Percentiles rank a stretch among this genome's conserved stretches.
Conservation (phyloP, 805 yeast genomes). For the Candida insectorum region DNA sequence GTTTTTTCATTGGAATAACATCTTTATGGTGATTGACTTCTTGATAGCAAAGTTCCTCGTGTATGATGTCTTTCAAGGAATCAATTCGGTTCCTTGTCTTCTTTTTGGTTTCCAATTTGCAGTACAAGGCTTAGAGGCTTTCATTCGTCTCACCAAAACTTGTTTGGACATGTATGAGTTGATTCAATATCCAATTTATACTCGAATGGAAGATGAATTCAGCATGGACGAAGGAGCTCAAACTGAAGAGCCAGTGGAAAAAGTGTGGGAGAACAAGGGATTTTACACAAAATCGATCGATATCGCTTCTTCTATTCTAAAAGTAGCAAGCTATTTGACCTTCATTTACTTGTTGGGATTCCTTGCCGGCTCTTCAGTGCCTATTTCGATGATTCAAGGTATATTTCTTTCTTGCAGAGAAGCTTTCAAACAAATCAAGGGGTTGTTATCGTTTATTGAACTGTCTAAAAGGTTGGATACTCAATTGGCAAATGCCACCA, state of each 20-base stretch:
- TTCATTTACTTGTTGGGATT: conserved; percentile 33
- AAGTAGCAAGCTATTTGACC: conserved; percentile 25
- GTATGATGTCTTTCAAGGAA: conserved; percentile 50
- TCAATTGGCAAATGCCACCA: conserved; percentile 60
- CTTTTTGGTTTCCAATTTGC: conserved; percentile 78
- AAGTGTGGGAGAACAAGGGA: conserved; percentile 70
- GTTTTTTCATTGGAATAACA: conserved; percentile 37
- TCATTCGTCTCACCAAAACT: conserved; percentile 45
- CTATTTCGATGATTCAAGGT: conserved; percentile 43
- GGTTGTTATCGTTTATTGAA: conserved; percentile 46
- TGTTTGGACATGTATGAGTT: conserved; percentile 57
- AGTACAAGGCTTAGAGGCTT: conserved; percentile 52
- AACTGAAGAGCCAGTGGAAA: conserved; percentile 42
- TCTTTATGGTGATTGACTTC: conserved; percentile 50
- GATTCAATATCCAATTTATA: conserved; percentile 31
- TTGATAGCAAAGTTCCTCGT: conserved; percentile 52
- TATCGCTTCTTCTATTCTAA: conserved; percentile 43
- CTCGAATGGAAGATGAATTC: conserved; percentile 21
- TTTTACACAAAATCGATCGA: conserved; percentile 57
- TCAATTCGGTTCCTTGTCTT: conserved; percentile 53
- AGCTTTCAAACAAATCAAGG: conserved; percentile 34
- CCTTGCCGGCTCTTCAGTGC: conserved; percentile 29
- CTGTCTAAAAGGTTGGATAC: conserved; percentile 62
- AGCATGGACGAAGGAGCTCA: conserved; percentile 20
- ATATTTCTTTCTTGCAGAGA: conserved; percentile 36